Evolutionary conservation across 2,329 filamentous ascomycete species (phyloP).

Genomic region (Xenoacremonium recifei): DNA sequence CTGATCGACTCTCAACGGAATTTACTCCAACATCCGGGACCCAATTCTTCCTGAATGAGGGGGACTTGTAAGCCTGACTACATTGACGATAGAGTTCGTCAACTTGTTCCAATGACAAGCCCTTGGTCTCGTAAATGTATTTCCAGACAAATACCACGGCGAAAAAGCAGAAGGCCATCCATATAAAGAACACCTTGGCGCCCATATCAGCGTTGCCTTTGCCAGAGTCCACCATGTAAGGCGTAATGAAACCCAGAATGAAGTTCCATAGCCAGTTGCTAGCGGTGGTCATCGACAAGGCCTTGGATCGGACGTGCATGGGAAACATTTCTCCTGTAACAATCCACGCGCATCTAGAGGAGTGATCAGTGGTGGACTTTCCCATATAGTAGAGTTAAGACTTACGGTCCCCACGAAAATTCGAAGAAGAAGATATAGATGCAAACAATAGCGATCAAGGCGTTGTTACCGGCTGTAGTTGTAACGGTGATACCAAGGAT

Average conservation of each 20-base stretch:
- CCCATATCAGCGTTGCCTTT: not conserved
- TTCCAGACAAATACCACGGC: not conserved
- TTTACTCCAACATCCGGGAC: too few relatives aligned
- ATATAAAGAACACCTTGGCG: not conserved
- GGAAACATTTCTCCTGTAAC: not conserved
- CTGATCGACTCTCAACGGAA: too few relatives aligned
- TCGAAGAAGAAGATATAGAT: constrained; percentile 1
- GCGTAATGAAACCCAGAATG: not conserved
- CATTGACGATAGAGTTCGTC: not conserved
- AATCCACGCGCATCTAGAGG: not conserved
- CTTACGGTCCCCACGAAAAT: constrained; percentile 1
- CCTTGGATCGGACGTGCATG: not conserved
- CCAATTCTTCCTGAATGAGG: not conserved
- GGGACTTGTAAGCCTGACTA: not conserved
- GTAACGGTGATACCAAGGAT: not conserved
- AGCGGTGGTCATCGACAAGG: not conserved
- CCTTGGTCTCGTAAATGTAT: not conserved
- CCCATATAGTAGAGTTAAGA: not conserved
- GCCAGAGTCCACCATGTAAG: not conserved
- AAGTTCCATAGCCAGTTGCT: constrained; percentile 1
- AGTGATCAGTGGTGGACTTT: not conserved
- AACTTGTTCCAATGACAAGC: not conserved
- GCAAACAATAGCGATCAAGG: not conserved
- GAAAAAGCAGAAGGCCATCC: not conserved
- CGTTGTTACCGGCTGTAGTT: not conserved